Percentiles rank a stretch among this genome's conserved stretches.
These are phyloP conservation scores for Tephrocybe sp. DNA, from an alignment of 768 basidiomycete genomes.

Conservation along the genomic window DNA sequence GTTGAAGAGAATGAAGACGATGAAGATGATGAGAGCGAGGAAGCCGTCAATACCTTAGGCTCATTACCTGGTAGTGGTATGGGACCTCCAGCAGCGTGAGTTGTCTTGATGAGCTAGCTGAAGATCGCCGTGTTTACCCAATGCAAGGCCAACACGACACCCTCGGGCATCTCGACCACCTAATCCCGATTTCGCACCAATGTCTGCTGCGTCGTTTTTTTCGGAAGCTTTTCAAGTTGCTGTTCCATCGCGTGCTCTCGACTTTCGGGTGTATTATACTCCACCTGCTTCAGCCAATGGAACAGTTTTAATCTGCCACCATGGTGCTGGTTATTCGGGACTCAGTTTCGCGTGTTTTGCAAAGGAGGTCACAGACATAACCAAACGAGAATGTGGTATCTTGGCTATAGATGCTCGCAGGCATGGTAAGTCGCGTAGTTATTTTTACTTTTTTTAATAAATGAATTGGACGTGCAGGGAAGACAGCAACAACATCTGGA, in stretches of 20 bases:
- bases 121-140: slow-evolving; percentile 11
- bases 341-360: slow-evolving; percentile 90
- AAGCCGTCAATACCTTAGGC: slow-evolving; percentile 56
- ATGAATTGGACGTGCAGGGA: slow-evolving; percentile 41
- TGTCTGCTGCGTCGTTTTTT: slow-evolving; percentile 79
- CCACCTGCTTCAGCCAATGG: slow-evolving; percentile 52
- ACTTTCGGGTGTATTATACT: slow-evolving; percentile 83
- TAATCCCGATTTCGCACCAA: slow-evolving; percentile 67
- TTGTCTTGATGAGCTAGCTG: slow-evolving; percentile 17
- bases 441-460: neutral
- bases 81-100: slow-evolving; percentile 64
- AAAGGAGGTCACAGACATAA: slow-evolving; percentile 62
- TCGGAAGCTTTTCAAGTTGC: slow-evolving; percentile 74
- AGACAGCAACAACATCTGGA: slow-evolving; percentile 46
- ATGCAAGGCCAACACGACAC: slow-evolving; percentile 31
- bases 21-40: slow-evolving; percentile 53
- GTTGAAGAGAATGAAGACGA: slow-evolving; percentile 29
- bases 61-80: slow-evolving; percentile 56
- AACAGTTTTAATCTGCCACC: slow-evolving; percentile 87
- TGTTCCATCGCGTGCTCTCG: slow-evolving; percentile 57
- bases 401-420: slow-evolving; percentile 80
- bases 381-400: slow-evolving; percentile 75
- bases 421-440: slow-evolving; percentile 61
- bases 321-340: slow-evolving; percentile 92
- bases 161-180: slow-evolving; percentile 33